Base-by-base conservation (phyloP, 768 basidiomycete species). In the Boletus pseudo-olivaceus region DNA sequence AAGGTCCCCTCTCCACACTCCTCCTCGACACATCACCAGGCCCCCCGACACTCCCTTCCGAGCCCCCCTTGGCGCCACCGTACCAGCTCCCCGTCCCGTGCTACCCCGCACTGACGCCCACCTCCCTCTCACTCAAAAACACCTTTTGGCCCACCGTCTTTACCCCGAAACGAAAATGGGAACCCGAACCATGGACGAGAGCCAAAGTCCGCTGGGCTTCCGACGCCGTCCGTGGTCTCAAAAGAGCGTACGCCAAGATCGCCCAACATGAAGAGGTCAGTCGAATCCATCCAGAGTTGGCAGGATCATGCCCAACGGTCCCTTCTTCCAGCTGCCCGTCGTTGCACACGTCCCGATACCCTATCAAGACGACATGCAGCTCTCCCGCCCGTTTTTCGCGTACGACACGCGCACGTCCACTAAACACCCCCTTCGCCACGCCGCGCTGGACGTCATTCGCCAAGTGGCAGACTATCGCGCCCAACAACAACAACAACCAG, bases 131-230 rank as follows among this genome's bases (percentile, higher is more conserved):
- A 40, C 66, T 83, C 33, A 94, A 95, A 71, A 78, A 80, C 37
- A 68, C 78, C 1, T 71, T 90, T n/a, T 98, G 96, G 96, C 96
- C 96, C 8, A 90, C 89, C 11, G 72, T 84, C 14, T 92, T 82
- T 60, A 76, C 84, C 4, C 89, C 89, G 0, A 78, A 79, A 33
- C 78, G 83, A 56, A 90, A 83, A 64, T 82, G 80, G 62, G 87
- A 89, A 54, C 70, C 75, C 1, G 82, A 86, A 55, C 72, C 73
- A 7, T 92, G 93, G 90, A 80, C 85, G 4, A 69, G 74, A 27
- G 83, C 78, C 0, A 82, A 82, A 52, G 75, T 83, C 35, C 77
- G 74, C 14, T 97, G 96, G 95, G 88, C 93, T 2, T 77, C 78
- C 61, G 75, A 83, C 12, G 88, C 89, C 34, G 80, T 94, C 69